A percentile compares a stretch with the other conserved stretches of the same genome.
Evolutionary conservation across 148 eudicot genomes (phyloP).

Genomic region (Vaccinium corymbosum): DNA sequence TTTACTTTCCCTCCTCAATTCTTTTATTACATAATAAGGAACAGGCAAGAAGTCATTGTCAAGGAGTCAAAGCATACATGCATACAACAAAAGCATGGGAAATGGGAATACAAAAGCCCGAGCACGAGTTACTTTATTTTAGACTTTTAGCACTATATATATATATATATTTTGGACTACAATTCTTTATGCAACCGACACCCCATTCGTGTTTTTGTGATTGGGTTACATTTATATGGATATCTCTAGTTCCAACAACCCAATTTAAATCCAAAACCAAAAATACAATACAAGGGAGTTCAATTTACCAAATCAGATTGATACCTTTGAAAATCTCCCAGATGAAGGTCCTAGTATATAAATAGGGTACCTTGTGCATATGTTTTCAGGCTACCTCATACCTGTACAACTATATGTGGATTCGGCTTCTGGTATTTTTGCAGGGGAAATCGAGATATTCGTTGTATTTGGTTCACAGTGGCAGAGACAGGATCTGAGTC

Average conservation of each 20-base stretch:
- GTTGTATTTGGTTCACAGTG: no score
- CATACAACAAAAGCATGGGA: not conserved
- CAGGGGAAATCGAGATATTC: not conserved
- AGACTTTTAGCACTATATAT: no score
- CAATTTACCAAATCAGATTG: not conserved
- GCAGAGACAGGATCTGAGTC: no score
- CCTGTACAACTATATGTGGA: not conserved
- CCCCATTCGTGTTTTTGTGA: constrained; percentile 11
- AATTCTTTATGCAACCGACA: constrained; percentile 17
- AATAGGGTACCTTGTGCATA: not conserved
- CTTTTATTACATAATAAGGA: not conserved
- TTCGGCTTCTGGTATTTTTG: not conserved
- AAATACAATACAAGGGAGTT: not conserved
- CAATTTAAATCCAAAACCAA: not conserved
- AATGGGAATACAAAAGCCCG: not conserved
- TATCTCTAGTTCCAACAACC: not conserved
- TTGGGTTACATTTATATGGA: not conserved
- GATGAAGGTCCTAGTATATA: not conserved
- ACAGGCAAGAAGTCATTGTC: not conserved
- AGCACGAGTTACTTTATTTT: not conserved
- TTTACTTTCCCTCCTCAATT: not conserved
- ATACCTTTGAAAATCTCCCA: not conserved
- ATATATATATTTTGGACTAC: no score
- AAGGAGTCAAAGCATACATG: constrained; percentile 10
- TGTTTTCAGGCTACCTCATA: not conserved